These are phyloP conservation scores for Mycena kentingensis DNA, from an alignment of 768 basidiomycete genomes.

Conservation along the genomic window DNA sequence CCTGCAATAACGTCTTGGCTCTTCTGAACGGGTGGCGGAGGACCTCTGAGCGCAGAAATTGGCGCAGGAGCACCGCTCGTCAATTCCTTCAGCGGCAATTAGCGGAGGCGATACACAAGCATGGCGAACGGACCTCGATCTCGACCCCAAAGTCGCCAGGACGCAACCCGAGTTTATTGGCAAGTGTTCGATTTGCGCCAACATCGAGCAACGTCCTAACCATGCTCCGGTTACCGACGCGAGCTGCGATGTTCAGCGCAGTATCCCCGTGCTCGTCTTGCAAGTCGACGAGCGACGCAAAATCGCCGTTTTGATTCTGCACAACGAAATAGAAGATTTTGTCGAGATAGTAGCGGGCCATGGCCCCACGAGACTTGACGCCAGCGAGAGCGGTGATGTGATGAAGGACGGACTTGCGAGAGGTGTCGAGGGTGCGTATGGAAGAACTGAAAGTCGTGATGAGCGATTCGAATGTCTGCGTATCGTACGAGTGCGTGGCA, in stretches of 20 bases:
- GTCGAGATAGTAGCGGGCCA: constrained; percentile 90
- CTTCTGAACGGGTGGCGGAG: constrained; percentile 79
- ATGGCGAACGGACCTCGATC: constrained; percentile 63
- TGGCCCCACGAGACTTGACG: constrained; percentile 80
- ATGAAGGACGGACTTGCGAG: constrained; percentile 84
- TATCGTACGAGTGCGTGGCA: constrained; percentile 83
- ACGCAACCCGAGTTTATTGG: constrained; percentile 91
- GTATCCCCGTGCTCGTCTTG: constrained; percentile 97
- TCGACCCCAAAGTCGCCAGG: constrained; percentile 96
- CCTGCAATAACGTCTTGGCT: constrained; percentile 86
- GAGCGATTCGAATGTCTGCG: constrained; percentile 69
- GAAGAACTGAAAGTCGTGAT: constrained; percentile 67
- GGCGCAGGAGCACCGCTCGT: constrained; percentile 66
- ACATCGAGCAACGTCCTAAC: constrained; percentile 88
- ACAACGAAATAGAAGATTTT: constrained; percentile 87
- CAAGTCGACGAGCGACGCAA: constrained; percentile 80
- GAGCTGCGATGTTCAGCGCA: constrained; percentile 90
- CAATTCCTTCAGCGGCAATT: constrained; percentile 51
- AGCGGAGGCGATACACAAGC: neutral
- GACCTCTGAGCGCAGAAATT: no score
- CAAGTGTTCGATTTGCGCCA: constrained; percentile 84
- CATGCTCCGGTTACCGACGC: constrained; percentile 87
- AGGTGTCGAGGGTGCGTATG: constrained; percentile 86
- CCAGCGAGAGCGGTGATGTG: constrained; percentile 91
- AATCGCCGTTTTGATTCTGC: constrained; percentile 72